These are phyloP conservation scores for Cenchrus fungigraminus DNA, from an alignment of 176 grass and related monocot species.

Conservation along the genomic window DNA sequence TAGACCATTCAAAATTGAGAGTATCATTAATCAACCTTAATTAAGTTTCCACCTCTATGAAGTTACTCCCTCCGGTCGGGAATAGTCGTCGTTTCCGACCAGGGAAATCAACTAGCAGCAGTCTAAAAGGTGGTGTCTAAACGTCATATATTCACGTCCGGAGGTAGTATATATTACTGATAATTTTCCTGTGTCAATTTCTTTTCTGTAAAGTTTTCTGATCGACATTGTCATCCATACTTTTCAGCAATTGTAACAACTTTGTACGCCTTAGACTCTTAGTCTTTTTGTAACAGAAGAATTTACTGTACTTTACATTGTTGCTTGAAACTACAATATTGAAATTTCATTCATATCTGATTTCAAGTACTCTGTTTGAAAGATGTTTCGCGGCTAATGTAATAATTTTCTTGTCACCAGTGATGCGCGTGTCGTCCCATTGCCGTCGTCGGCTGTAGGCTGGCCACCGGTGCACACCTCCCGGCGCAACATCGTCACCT, in stretches of 20 bases:
- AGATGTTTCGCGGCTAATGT: not conserved
- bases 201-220: not conserved
- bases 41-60: no score
- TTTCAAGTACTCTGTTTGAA: not conserved
- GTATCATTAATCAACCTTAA: not conserved
- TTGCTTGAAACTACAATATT: not conserved
- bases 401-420: conserved; percentile 21
- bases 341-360: not conserved
- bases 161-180: no score
- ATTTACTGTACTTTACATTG: not conserved
- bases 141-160: no score
- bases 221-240: not conserved
- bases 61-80: no score
- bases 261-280: not conserved
- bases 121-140: no score
- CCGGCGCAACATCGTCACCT: conserved; percentile 52
- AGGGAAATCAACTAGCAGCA: no score
- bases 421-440: not conserved
- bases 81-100: no score
- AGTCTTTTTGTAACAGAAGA: not conserved
- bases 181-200: not conserved
- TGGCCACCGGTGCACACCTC: conserved; percentile 75
- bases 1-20: not conserved
- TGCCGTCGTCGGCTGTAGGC: conserved; percentile 43
- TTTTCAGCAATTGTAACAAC: not conserved